Conservation (phyloP, 371 early-diverging fungal genomes). For the Batkoa obscura region DNA sequence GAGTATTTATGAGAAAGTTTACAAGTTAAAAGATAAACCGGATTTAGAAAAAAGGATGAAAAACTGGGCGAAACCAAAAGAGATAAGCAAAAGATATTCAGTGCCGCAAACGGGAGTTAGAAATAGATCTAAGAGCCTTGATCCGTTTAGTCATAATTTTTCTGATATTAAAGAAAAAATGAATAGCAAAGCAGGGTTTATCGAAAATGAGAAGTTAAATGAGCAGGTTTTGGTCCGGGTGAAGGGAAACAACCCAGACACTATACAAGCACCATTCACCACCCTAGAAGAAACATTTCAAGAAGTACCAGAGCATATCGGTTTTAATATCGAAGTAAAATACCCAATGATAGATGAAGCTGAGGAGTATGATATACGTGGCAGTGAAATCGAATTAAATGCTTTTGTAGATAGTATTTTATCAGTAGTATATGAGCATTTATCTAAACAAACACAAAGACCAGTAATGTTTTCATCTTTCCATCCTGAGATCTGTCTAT, state of each 20-base stretch:
- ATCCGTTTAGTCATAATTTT: too few relatives aligned
- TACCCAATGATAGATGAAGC: slow-evolving; percentile 85
- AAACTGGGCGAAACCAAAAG: too few relatives aligned
- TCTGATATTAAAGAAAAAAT: too few relatives aligned
- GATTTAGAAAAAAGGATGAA: neutral
- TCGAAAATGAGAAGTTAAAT: neutral
- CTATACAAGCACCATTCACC: slow-evolving; percentile 63
- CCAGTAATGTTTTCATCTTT: slow-evolving; percentile 86
- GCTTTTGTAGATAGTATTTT: slow-evolving; percentile 71
- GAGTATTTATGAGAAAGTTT: slow-evolving; percentile 15
- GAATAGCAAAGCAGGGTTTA: too few relatives aligned
- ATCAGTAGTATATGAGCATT: slow-evolving; percentile 45
- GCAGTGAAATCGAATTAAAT: slow-evolving; percentile 47
- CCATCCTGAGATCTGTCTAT: slow-evolving; percentile 74
- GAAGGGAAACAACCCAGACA: slow-evolving; percentile 45
- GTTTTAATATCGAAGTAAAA: slow-evolving; percentile 94
- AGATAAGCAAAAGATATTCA: too few relatives aligned
- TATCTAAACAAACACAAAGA: slow-evolving; percentile 42
- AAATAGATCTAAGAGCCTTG: slow-evolving; percentile 4
- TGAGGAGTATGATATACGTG: slow-evolving; percentile 37
- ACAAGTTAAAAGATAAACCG: neutral
- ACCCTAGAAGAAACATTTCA: slow-evolving; percentile 61
- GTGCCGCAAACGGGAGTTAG: too few relatives aligned
- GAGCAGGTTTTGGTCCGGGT: neutral
- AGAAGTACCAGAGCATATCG: slow-evolving; percentile 54